Evolutionary conservation across 1,284 basidiomycete genomes (phyloP).

Genomic region (Sanghuangporus weigelae): DNA sequence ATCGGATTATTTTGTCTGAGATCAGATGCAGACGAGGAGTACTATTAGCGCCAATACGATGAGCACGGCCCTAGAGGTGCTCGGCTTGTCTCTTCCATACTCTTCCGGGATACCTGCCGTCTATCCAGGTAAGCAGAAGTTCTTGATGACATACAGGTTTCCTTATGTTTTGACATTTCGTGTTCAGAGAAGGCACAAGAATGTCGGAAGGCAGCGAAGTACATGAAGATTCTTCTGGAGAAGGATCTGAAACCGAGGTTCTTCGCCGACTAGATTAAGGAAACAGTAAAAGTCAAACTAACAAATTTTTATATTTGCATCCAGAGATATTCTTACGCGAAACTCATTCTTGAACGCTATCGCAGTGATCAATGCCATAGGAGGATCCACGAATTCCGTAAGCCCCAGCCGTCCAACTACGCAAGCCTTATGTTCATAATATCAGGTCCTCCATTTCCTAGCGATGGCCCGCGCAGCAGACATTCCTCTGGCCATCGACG

Average conservation of each 20-base stretch:
- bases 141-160: not conserved
- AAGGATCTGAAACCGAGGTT: slow-evolving; percentile 83
- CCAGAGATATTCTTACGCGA: slow-evolving; percentile 85
- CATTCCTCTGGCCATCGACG: slow-evolving; percentile 84
- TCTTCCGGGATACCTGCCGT: slow-evolving; percentile 82
- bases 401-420: slow-evolving; percentile 18
- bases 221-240: slow-evolving; percentile 78
- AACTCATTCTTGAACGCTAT: slow-evolving; percentile 92
- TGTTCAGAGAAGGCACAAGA: slow-evolving; percentile 74
- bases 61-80: slow-evolving; percentile 85
- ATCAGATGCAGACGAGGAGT: not conserved
- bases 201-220: slow-evolving; percentile 78
- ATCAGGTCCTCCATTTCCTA: slow-evolving; percentile 79
- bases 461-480: slow-evolving; percentile 93
- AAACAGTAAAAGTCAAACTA: slow-evolving; percentile 7
- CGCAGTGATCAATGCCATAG: slow-evolving; percentile 76
- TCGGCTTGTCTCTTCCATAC: slow-evolving; percentile 90
- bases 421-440: not conserved
- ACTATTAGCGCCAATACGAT: slow-evolving; percentile 73
- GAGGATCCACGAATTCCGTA: slow-evolving; percentile 91
- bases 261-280: slow-evolving; percentile 20
- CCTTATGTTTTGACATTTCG: not conserved
- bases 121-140: slow-evolving; percentile 49
- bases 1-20: not conserved
- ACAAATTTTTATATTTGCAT: not conserved